Evolutionary conservation across 1,284 basidiomycete genomes (phyloP), one percentile per base, ranked within the genome.

Genomic region (Cryptococcus sp.): DNA sequence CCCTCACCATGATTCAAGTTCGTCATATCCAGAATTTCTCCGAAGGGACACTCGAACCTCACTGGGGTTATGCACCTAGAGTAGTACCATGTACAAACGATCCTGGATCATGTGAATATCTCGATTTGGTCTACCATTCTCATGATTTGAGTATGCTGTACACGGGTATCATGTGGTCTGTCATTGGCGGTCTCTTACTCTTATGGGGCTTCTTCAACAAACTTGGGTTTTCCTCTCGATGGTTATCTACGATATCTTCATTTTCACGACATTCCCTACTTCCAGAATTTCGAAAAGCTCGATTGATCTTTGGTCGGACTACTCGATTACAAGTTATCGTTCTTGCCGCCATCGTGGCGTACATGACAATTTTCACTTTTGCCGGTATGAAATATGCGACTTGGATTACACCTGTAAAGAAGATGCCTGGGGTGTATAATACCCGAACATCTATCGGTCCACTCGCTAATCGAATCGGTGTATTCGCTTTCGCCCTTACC

Each of bases 61-160:
- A 70, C 47, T 70, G 68, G 68, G 68, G 68, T 13, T 70, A 70
- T 49, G 55, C 56, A 38, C 60, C 60, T 42, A 59, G 68, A 32
- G 61, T 59, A 0, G 50, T 66, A 46, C 68, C 68, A n/a, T 70
- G 68, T 51, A 66, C 62, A 10, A 67, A 63, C 49, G 68, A 68
- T 53, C 53, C 62, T 4, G 68, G 66, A 4, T 65, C 63, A 11
- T 70, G 68, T 57, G 68, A 52, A 5, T 70, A 70, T 55, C 65
- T 70, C 37, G 66, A 68, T 53, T 52, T 59, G n/a, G 68, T 68
- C 15, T 70, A 70, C 52, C 41, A 56, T 49, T 55, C 63, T 3
- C 68, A 70, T 48, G 68, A 70, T 49, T 41, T 58, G 3, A 63
- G 65, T 11, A 70, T 70, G 65, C 32, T 64, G 33, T 70, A 70